Conservation (phyloP, 176 grass and related monocot genomes). For the Tuctoria greenei region DNA sequence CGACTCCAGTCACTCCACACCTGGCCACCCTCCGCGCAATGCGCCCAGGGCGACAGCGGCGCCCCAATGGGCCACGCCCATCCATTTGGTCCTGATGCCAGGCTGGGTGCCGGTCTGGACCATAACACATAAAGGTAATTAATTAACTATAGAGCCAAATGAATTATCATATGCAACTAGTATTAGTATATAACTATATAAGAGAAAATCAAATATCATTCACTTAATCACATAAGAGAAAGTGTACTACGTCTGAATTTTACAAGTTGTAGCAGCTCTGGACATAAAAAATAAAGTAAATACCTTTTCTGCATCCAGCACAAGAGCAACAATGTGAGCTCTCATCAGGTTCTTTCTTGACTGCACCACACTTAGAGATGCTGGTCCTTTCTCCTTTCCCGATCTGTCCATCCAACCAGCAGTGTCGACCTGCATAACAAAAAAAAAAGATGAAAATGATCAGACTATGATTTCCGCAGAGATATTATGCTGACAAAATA, state of each 20-base stretch:
- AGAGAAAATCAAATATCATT: not conserved
- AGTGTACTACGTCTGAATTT: not conserved
- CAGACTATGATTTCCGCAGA: not conserved
- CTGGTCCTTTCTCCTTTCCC: constrained; percentile 94
- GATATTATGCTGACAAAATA: not conserved
- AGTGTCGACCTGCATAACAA: constrained; percentile 74
- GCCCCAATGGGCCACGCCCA: too few relatives aligned
- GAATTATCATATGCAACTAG: not conserved
- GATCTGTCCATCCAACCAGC: constrained; percentile 91
- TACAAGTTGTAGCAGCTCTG: constrained; percentile 5
- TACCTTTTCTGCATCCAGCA: constrained; percentile 93
- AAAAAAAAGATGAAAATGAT: constrained; percentile 32
- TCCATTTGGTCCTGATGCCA: too few relatives aligned
- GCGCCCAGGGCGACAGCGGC: too few relatives aligned
- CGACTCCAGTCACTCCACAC: too few relatives aligned
- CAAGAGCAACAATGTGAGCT: constrained; percentile 93
- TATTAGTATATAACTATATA: not conserved
- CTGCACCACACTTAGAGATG: constrained; percentile 82
- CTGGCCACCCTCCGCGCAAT: too few relatives aligned
- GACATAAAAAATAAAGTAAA: constrained; percentile 21
- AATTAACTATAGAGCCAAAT: not conserved
- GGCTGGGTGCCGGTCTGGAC: too few relatives aligned
- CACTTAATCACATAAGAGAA: constrained; percentile 13
- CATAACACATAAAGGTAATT: not conserved
- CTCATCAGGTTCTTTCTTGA: constrained; percentile 97